These are phyloP conservation scores for Schizopora paradoxa DNA, from an alignment of 1,284 basidiomycete species.

Conservation along the genomic window DNA sequence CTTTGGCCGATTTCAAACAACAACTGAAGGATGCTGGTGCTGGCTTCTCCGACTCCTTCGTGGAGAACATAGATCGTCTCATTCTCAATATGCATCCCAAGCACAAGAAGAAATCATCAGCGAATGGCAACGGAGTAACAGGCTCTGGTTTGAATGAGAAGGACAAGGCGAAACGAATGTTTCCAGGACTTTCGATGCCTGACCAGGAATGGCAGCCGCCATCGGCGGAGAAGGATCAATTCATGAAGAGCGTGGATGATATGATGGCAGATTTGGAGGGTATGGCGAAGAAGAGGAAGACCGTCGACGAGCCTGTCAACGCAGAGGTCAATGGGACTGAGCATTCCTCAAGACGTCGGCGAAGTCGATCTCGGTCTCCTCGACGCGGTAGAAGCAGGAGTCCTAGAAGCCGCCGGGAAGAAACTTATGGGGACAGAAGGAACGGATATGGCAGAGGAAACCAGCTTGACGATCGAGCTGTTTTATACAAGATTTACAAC, in stretches of 20 bases:
- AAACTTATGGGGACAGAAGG: conserved; percentile 35
- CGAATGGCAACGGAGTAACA: conserved; percentile 38
- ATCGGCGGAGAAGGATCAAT: conserved; percentile 55
- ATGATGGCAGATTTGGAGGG: conserved; percentile 76
- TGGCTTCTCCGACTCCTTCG: conserved; percentile 84
- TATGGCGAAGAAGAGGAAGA: conserved; percentile 55
- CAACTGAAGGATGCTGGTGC: conserved; percentile 81
- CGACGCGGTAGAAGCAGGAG: conserved; percentile 52
- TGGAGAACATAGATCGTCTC: conserved; percentile 90
- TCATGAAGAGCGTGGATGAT: conserved; percentile 80
- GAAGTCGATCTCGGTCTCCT: conserved; percentile 39
- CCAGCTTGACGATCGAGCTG: conserved; percentile 72
- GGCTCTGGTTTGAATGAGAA: conserved; percentile 45
- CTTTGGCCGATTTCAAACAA: conserved; percentile 73
- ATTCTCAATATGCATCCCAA: conserved; percentile 95
- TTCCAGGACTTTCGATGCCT: conserved; percentile 87
- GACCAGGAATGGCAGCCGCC: conserved; percentile 63
- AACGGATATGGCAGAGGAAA: conserved; percentile 39
- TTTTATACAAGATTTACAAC: conserved; percentile 93
- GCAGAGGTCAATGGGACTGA: conserved; percentile 46
- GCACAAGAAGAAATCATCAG: conserved; percentile 70
- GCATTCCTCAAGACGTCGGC: conserved; percentile 53
- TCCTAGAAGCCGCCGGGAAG: conserved; percentile 36
- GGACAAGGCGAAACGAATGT: conserved; percentile 78
- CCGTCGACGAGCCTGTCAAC: conserved; percentile 37